These are phyloP conservation scores for Planoprotostelium fungivorum DNA, from an alignment of 78 protist species.

Conservation along the genomic window DNA sequence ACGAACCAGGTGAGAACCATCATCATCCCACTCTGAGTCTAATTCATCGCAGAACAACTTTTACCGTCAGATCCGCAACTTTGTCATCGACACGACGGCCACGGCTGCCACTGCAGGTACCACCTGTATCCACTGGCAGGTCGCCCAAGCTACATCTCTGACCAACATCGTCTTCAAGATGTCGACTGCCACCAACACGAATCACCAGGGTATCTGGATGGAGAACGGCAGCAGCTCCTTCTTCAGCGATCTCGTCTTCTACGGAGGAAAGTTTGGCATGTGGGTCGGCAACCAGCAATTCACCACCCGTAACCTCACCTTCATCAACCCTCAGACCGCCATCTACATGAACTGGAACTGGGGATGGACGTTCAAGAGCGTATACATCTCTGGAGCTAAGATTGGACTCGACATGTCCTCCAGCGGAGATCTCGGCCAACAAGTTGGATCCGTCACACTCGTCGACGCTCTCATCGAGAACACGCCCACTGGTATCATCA, in stretches of 20 bases:
- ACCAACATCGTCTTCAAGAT: conserved; percentile 1
- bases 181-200: background rate
- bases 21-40: background rate
- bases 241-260: background rate
- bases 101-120: background rate
- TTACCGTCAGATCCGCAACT: background rate
- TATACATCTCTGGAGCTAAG: background rate
- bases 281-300: background rate
- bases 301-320: background rate
- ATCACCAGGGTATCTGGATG: background rate
- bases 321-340: background rate
- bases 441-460: background rate
- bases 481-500: background rate
- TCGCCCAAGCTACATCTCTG: background rate
- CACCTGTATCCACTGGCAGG: conserved; percentile 1
- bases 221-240: background rate
- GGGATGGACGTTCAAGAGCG: background rate
- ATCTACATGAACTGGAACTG: background rate
- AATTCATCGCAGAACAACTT: background rate
- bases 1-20: background rate
- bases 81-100: background rate
- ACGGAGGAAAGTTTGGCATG: background rate
- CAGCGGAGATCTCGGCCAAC: background rate
- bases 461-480: background rate
- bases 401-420: background rate